These are phyloP conservation scores for Candida koratica DNA, from an alignment of 805 yeast species.

Conservation along the genomic window DNA sequence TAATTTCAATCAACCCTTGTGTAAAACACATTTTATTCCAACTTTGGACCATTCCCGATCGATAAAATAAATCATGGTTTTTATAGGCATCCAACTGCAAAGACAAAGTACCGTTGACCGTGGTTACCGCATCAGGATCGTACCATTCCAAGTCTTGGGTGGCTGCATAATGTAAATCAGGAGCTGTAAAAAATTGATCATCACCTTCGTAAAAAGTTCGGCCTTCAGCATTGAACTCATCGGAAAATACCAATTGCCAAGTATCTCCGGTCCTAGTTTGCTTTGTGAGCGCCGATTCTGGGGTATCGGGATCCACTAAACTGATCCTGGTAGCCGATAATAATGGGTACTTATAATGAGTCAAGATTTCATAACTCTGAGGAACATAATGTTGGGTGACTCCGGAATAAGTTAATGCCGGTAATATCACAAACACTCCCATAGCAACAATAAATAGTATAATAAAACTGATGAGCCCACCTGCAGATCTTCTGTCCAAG, in stretches of 20 bases:
- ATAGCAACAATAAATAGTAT: constrained; percentile 56
- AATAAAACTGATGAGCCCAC: constrained; percentile 61
- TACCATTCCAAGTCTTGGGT: constrained; percentile 44
- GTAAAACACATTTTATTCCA: constrained; percentile 41
- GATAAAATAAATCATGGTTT: constrained; percentile 32
- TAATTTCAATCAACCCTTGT: constrained; percentile 29
- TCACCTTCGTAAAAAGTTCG: constrained; percentile 43
- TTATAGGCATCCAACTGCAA: constrained; percentile 38
- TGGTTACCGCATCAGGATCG: constrained; percentile 41
- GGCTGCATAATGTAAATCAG: constrained; percentile 40
- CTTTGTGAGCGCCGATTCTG: constrained; percentile 24
- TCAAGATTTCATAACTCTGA: constrained; percentile 41
- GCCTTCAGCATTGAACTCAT: constrained; percentile 42
- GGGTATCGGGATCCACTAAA: constrained; percentile 42
- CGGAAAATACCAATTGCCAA: constrained; percentile 39
- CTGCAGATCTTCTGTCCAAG: constrained; percentile 59
- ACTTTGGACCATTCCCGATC: constrained; percentile 39
- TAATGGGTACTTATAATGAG: constrained; percentile 40
- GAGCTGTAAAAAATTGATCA: constrained; percentile 42
- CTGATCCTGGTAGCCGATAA: constrained; percentile 33
- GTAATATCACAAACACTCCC: constrained; percentile 71
- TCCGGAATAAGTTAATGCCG: constrained; percentile 82
- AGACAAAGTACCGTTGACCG: constrained; percentile 35
- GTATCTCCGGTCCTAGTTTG: constrained; percentile 23
- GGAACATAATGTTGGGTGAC: constrained; percentile 34